Evolutionary conservation across 306 rosid genomes (phyloP), one percentile per base, ranked within the genome.

Genomic region (Quercus mongolica): DNA sequence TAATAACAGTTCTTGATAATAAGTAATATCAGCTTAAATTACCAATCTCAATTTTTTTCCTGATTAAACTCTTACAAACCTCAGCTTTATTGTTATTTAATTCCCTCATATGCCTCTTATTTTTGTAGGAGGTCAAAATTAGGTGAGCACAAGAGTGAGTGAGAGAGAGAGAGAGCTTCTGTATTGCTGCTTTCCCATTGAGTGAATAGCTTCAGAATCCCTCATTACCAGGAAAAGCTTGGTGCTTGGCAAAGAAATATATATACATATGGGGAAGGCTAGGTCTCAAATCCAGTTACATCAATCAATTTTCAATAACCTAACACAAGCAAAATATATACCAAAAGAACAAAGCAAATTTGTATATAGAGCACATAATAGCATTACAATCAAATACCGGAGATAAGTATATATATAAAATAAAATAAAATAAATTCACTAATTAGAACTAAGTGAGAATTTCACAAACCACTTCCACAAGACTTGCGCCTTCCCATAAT

Each of bases 401-500:
- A 49, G 55, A 26, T 9, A 49, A 49, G 15, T 49, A 38, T 12
- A 33, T 5, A 33, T 33, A 33, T 33, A 33, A 33, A 33, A 33
- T 10, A 46, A 10, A 46, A 46, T 30, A 46, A 10, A 10, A 11
- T 3, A 35, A 35, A 10, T 3, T 13, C 17, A 13, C 1, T 49
- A 49, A 12, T 11, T 49, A 49, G 54, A 49, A 49, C 54, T 49
- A 68, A 57, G 56, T 26, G 69, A 79, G 67, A 63, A 71, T 79
- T 83, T 85, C 46, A 91, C 98, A 0, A 49, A 96, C 99, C 99
- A 96, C 99, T 89, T 96, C 98, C 30, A 64, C 94, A 51, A 96
- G 97, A 85, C 97, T 96, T 72, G 99, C 92, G 49, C 98, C 99
- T 88, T 96, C 99, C 78, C 74, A 79, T 78, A 96, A 88, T 78